A percentile compares a stretch with the other conserved stretches of the same genome.
Evolutionary conservation across 1,139 yeast species (phyloP).

Genomic region (Protomyces inouyei): DNA sequence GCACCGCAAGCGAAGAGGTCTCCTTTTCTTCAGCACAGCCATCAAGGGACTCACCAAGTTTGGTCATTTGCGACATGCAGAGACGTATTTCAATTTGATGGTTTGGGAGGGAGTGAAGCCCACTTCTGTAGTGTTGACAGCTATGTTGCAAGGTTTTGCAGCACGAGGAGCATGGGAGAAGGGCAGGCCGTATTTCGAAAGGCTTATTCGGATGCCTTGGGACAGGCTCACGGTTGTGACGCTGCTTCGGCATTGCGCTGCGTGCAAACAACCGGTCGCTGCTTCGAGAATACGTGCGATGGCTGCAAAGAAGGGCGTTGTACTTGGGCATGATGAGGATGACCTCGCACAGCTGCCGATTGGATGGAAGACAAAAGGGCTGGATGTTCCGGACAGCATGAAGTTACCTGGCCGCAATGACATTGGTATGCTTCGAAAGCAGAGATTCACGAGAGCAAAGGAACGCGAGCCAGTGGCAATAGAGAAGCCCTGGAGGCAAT

Average conservation of each 20-base stretch:
- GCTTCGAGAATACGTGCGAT: conserved; percentile 2
- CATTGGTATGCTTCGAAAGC: neutral
- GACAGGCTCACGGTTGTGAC: conserved; percentile 16
- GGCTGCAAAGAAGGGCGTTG: conserved; percentile 10
- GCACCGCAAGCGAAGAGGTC: conserved; percentile 11
- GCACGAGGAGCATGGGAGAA: neutral
- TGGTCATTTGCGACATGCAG: conserved; percentile 10
- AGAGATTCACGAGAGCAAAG: neutral
- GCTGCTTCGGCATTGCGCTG: conserved; percentile 3
- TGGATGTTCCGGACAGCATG: conserved; percentile 20
- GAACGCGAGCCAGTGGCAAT: neutral
- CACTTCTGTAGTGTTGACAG: conserved; percentile 8
- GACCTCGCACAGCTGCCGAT: conserved; percentile 7
- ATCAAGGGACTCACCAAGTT: conserved; percentile 15
- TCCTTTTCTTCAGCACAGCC: conserved; percentile 13
- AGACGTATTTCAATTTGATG: conserved; percentile 9
- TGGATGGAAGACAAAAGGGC: conserved; percentile 19
- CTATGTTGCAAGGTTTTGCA: conserved; percentile 15
- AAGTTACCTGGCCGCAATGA: conserved; percentile 5
- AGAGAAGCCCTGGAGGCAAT: neutral
- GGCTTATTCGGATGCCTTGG: neutral
- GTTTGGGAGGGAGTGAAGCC: conserved; percentile 6
- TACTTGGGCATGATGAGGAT: neutral
- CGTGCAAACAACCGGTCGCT: neutral
- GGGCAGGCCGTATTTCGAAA: neutral